Base-by-base conservation (phyloP, 768 basidiomycete genomes). In the Kwoniella botswanensis region DNA sequence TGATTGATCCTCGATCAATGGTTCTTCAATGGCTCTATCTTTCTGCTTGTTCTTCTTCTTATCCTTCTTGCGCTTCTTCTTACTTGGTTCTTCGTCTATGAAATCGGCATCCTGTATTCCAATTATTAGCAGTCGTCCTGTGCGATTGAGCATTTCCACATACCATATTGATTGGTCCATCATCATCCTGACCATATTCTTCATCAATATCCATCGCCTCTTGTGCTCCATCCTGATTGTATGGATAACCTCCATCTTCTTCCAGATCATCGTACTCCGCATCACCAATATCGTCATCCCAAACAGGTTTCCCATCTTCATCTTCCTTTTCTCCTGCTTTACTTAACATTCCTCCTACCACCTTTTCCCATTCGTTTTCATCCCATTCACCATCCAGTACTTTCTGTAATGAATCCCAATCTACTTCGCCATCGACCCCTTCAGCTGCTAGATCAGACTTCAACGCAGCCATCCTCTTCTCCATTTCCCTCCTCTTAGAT, bases 331-430 rank as follows among this genome's bases (percentile, higher is more conserved):
- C 84, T n/a, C 77, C 83, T 13, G 86, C 86, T 18, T 57, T 26
- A 86, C 86, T 88, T 77, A 94, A 93, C 26, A 98, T 80, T 22
- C 86, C 87, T 0, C 88, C 86, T 91, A 99, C 94, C 81, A 93
- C 92, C 44, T 82, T 84, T 73, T 97, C 94, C 79, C 97, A 93
- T 66, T 88, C 88, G 12, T 87, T 89, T 13, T 93, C 91, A 76
- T 98, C 93, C 91, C 93, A 98, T 56, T 98, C 94, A 1, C 89
- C 93, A 12, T 98, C 94, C 6, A 99, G 85, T 76, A 96, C 88
- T 74, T 86, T 85, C 81, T 93, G 90, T 67, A 97, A 84, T 81
- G 91, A 70, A 35, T 60, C 70, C 77, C 77, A 77, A 63, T 82
- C 79, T 21, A 80, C 65, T 15, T 72, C 74, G 0, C 75, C 74